Base-by-base conservation (phyloP, 202 grass and related monocot species). In the Panicum virgatum region DNA sequence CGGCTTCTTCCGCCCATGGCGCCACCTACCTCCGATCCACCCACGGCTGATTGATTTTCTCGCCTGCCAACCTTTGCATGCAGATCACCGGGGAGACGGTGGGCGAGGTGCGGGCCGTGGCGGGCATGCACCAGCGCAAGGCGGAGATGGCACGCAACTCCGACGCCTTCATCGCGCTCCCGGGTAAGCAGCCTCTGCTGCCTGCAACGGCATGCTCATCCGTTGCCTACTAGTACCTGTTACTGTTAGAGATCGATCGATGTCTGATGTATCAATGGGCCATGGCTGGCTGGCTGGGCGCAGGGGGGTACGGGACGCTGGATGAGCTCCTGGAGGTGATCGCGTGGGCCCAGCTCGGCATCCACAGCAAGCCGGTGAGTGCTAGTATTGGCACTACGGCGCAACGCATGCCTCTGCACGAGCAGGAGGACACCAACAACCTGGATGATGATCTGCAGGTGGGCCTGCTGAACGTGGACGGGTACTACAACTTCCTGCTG, bases 321-420 rank as follows among this genome's bases (percentile, higher is more conserved):
- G 96, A 98, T 73, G 92, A 98, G 85, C 82, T 98, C 12, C 75
- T 98, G 7, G 96, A 98, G 89, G 92, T 95, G 66, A 95, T 98
- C 74, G 70, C 92, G 9, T 98, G 96, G 96, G 96, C 96, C 3
- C 96, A 98, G 89, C 92, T 96, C 4, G 96, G 96, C 61, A 96
- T 98, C 89, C 96, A 98, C 89, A 91, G 60, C 69, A 98, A 98
- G 67, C 96, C 96, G 15, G 96, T 95, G 46, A 85, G 80, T 34
- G 32, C n/a, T n/a, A n/a, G 32, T 34, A 34, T 3, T 4, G 4
- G 32, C 32, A 34, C 3, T 4, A 34, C 32, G 0, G 32, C 3
- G 32, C 32, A 3, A 4, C 32, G 32, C 32, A 34, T 34, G 32
- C 32, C 32, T 34, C 32, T 34, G 32, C 32, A 34, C 32, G 32